Conservation (phyloP, 345 rosid genomes). For the Pseudoturritis turrita region DNA sequence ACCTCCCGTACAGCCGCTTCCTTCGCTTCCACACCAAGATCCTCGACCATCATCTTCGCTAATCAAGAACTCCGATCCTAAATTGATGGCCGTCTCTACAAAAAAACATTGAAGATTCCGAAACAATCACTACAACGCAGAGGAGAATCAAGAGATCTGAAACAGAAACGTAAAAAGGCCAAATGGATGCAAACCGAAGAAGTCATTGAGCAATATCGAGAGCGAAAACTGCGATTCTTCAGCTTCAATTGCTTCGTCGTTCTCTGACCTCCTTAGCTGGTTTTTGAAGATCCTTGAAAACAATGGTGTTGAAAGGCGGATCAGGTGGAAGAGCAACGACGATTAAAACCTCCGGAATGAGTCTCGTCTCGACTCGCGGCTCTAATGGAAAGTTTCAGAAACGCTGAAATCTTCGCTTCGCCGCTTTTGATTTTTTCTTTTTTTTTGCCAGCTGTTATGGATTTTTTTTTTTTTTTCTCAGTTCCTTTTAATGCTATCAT, state of each 20-base stretch:
- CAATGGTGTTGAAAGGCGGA: neutral
- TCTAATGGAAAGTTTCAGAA: neutral
- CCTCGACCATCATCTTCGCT: conserved; percentile 77
- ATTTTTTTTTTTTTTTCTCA: neutral
- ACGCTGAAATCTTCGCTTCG: conserved; percentile 8
- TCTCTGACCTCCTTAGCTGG: neutral
- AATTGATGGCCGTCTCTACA: conserved; percentile 6
- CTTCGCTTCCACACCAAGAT: conserved; percentile 98
- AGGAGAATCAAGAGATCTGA: conserved; percentile 25
- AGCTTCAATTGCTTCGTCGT: conserved; percentile 11
- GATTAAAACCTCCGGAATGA: conserved; percentile 4
- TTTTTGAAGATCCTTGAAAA: conserved; percentile 1
- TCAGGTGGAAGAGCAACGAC: conserved; percentile 1
- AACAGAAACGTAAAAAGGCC: neutral
- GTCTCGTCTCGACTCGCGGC: neutral
- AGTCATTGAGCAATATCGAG: conserved; percentile 17
- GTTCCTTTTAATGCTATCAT: neutral
- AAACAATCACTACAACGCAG: neutral
- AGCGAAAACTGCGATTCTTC: neutral
- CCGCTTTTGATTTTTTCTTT: neutral
- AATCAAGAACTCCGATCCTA: conserved; percentile 12
- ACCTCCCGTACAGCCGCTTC: conserved; percentile 99
- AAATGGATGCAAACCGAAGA: conserved; percentile 11
- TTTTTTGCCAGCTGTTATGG: conserved; percentile 7
- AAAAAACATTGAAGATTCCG: neutral